Evolutionary conservation across 2,329 filamentous ascomycete species (phyloP).

Genomic region (Endoconidiophora laricicola): DNA sequence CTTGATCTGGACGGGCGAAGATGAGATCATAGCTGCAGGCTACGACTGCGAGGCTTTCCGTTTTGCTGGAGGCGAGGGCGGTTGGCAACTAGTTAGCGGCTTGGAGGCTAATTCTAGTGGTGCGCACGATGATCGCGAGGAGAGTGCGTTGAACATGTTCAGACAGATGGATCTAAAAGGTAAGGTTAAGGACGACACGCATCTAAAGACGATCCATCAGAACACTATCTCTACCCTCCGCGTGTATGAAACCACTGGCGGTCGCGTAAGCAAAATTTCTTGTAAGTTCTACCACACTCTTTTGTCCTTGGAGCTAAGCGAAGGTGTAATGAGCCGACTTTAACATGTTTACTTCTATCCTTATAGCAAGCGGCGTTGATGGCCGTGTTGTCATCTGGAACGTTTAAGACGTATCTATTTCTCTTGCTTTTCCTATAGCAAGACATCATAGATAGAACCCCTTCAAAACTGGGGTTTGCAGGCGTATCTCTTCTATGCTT

Average conservation of each 20-base stretch:
- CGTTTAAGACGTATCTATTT: constrained; percentile 27
- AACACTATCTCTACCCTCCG: constrained; percentile 85
- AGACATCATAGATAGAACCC: too few relatives aligned
- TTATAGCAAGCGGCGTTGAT: constrained; percentile 61
- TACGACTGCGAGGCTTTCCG: constrained; percentile 84
- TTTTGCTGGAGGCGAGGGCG: constrained; percentile 58
- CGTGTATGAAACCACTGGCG: constrained; percentile 50
- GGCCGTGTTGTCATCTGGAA: constrained; percentile 69
- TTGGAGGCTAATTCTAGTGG: constrained; percentile 59
- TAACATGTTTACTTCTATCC: constrained; percentile 8
- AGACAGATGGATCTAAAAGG: constrained; percentile 97
- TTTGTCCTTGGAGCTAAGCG: constrained; percentile 12
- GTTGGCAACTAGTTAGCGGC: constrained; percentile 72
- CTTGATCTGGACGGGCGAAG: constrained; percentile 79
- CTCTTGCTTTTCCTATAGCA: too few relatives aligned
- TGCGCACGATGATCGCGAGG: constrained; percentile 52
- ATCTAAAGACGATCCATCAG: constrained; percentile 89
- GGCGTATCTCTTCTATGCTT: neutral
- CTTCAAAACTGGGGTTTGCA: too few relatives aligned
- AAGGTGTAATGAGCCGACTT: constrained; percentile 9
- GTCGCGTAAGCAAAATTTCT: constrained; percentile 61
- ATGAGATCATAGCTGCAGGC: constrained; percentile 87
- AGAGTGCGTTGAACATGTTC: constrained; percentile 96
- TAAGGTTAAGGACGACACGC: constrained; percentile 78
- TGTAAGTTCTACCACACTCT: constrained; percentile 41